Percentiles rank a stretch among this genome's conserved stretches.
phyloP scores from a whole-genome alignment of 2,329 filamentous ascomycete species.

The Phoma sp. region DNA sequence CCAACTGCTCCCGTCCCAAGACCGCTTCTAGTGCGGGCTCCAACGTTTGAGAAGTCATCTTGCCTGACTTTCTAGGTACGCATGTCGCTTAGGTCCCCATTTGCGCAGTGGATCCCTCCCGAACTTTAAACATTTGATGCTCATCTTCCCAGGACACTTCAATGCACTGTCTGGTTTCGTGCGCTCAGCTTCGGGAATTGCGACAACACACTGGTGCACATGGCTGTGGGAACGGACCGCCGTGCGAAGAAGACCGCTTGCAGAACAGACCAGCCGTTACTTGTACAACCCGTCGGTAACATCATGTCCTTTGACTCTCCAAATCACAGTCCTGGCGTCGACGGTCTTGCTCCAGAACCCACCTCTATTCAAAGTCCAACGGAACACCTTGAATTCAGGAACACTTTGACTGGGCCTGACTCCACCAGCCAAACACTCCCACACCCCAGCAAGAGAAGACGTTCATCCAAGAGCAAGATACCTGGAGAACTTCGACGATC shows the following conservation, averaged over 20 bases:
- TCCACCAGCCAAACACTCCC: constrained; percentile 27
- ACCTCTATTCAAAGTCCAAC: constrained; percentile 32
- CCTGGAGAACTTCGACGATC: constrained; percentile 51
- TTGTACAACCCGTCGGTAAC: constrained; percentile 39
- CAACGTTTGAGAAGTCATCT: constrained; percentile 44
- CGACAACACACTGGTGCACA: constrained; percentile 42
- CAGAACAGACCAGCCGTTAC: constrained; percentile 42
- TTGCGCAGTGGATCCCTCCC: constrained; percentile 26
- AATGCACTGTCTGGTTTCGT: constrained; percentile 37
- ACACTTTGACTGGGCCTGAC: constrained; percentile 28
- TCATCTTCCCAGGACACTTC: constrained; percentile 36
- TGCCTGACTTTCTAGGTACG: constrained; percentile 39
- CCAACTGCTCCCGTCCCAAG: constrained; percentile 38
- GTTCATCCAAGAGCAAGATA: constrained; percentile 49
- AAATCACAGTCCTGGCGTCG: constrained; percentile 36
- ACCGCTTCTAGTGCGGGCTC: constrained; percentile 44
- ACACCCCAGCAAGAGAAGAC: constrained; percentile 44
- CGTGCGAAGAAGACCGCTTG: constrained; percentile 44
- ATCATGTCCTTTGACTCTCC: constrained; percentile 46
- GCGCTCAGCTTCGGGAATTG: constrained; percentile 34
- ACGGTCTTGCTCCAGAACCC: constrained; percentile 31
- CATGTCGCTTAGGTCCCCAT: constrained; percentile 32
- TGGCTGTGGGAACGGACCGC: constrained; percentile 48
- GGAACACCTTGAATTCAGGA: constrained; percentile 28
- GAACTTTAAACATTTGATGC: constrained; percentile 37